Evolutionary conservation across 2,329 filamentous ascomycete species (phyloP).

Genomic region (Pezicula neosporulosa): DNA sequence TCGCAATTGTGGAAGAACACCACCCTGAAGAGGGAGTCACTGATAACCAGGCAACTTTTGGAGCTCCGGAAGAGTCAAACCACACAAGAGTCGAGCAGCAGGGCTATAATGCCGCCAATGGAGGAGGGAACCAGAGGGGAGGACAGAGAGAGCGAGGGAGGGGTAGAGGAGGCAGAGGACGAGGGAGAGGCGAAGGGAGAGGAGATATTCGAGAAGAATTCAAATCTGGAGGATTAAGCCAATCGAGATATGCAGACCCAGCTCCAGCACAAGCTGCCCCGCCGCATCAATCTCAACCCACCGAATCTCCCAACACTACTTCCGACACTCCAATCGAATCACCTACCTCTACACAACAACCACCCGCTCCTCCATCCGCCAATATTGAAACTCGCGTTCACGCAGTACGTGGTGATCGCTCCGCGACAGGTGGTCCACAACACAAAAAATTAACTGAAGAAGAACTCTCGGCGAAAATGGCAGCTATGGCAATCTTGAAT

Average conservation of each 20-base stretch:
- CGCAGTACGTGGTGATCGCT: conserved; percentile 51
- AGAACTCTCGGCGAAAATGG: conserved; percentile 58
- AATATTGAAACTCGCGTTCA: conserved; percentile 21
- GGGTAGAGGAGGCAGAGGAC: conserved; percentile 8
- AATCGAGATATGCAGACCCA: conserved; percentile 18
- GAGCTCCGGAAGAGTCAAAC: not conserved
- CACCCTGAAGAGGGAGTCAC: not conserved
- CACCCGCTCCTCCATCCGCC: conserved; percentile 4
- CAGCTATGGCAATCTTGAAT: conserved; percentile 58
- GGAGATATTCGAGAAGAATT: conserved; percentile 1
- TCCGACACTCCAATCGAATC: conserved; percentile 1
- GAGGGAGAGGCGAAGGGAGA: conserved; percentile 11
- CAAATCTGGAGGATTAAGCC: conserved; percentile 9
- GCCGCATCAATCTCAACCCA: not conserved
- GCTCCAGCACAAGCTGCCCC: not conserved
- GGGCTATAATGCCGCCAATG: not conserved
- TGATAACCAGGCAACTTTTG: not conserved
- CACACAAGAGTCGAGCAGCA: not conserved
- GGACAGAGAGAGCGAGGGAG: conserved; percentile 10
- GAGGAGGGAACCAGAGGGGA: conserved; percentile 4
- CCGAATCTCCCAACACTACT: not conserved
- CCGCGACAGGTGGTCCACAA: conserved; percentile 47
- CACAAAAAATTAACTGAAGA: conserved; percentile 62
- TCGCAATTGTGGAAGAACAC: conserved; percentile 12
- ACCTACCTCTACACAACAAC: conserved; percentile 1